Evolutionary conservation across 371 early-diverging fungal genomes (phyloP).

Genomic region (Rhizopus microsporus): DNA sequence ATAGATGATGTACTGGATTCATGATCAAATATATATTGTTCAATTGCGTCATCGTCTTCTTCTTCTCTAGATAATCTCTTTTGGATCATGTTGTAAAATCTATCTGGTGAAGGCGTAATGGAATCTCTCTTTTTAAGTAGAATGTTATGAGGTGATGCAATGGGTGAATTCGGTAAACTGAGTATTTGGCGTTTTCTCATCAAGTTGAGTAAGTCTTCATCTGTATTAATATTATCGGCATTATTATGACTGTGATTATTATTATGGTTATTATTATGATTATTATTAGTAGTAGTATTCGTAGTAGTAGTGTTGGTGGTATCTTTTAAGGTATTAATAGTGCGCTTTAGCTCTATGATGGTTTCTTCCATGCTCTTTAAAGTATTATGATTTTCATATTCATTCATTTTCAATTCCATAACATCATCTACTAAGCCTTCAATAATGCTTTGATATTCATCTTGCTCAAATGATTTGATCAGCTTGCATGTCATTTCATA

Average conservation of each 20-base stretch:
- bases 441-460: conserved; percentile 70
- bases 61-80: conserved; percentile 38
- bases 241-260: background rate
- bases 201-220: no score
- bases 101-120: conserved; percentile 46
- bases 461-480: conserved; percentile 64
- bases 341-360: conserved; percentile 69
- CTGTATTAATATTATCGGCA: background rate
- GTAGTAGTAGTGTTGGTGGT: background rate
- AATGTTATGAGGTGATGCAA: conserved; percentile 15
- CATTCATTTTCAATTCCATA: conserved; percentile 66
- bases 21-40: conserved; percentile 39
- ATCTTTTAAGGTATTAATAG: conserved; percentile 12
- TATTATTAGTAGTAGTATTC: no score
- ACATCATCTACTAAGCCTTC: conserved; percentile 81
- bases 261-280: background rate
- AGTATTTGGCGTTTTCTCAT: conserved; percentile 5
- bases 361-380: conserved; percentile 68
- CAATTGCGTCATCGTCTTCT: conserved; percentile 26
- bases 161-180: conserved; percentile 23
- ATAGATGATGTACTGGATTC: conserved; percentile 49
- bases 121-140: conserved; percentile 1
- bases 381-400: conserved; percentile 59
- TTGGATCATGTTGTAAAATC: conserved; percentile 49
- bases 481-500: conserved; percentile 65